A percentile compares a stretch with the other conserved stretches of the same genome.
Conservation (phyloP, 2,329 filamentous ascomycete species). For the Beauveria brongniartii region DNA sequence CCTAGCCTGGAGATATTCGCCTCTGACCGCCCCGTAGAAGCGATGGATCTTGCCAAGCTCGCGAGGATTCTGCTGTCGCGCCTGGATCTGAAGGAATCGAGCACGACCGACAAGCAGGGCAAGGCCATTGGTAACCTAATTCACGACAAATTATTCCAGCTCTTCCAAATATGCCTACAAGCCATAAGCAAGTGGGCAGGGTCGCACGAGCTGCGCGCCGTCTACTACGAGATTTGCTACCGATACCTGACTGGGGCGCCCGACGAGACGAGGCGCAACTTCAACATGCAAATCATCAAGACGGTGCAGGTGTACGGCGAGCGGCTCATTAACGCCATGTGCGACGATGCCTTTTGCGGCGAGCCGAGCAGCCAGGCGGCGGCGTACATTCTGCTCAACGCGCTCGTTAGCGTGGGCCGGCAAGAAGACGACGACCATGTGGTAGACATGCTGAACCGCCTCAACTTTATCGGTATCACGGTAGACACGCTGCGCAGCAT, state of each 20-base stretch:
- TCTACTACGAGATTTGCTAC: slow-evolving; percentile 88
- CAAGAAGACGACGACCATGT: slow-evolving; percentile 66
- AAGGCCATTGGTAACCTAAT: slow-evolving; percentile 59
- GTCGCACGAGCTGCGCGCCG: slow-evolving; percentile 63
- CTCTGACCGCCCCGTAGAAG: slow-evolving; percentile 58
- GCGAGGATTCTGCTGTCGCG: slow-evolving; percentile 64
- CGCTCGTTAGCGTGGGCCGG: slow-evolving; percentile 65
- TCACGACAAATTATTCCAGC: slow-evolving; percentile 81
- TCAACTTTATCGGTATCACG: slow-evolving; percentile 87
- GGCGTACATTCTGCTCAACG: slow-evolving; percentile 74
- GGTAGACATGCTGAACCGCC: slow-evolving; percentile 68
- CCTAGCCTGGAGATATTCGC: slow-evolving; percentile 78
- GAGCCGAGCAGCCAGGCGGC: slow-evolving; percentile 76
- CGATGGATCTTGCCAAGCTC: slow-evolving; percentile 69
- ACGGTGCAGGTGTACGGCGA: slow-evolving; percentile 62
- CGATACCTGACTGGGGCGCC: slow-evolving; percentile 69
- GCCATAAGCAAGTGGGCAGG: slow-evolving; percentile 69
- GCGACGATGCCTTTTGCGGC: slow-evolving; percentile 86
- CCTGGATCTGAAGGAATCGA: slow-evolving; percentile 47
- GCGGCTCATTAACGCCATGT: slow-evolving; percentile 74
- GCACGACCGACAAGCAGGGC: slow-evolving; percentile 33
- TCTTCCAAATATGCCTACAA: slow-evolving; percentile 80
- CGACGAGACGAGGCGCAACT: slow-evolving; percentile 39
- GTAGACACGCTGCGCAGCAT: slow-evolving; percentile 80
- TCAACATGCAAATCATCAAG: slow-evolving; percentile 58